Base-by-base conservation (phyloP, 768 basidiomycete species). In the Psilocybe sp. region DNA sequence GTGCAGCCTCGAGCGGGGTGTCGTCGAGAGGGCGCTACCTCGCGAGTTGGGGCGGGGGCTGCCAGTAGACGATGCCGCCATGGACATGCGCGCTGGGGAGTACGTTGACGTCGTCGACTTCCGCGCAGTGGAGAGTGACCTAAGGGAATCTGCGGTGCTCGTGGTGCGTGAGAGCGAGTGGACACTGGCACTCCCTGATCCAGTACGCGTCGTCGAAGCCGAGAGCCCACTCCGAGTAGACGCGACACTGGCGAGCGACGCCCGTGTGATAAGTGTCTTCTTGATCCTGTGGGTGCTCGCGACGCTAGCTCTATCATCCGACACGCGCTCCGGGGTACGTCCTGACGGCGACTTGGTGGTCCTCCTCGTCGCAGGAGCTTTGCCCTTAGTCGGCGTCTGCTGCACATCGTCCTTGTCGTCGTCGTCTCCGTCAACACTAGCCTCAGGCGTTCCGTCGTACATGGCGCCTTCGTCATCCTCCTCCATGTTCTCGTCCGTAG, bases 121-220 rank as follows among this genome's bases (percentile, higher is more conserved):
- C 4, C 23, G 23, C 23, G 7, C 23, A 28, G 23, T 28, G 4
- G 23, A 28, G 23, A 28, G 23, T 7, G 23, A 28, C 7, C 43
- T 38, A n/a, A 23, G 37, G n/a, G 33, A 31, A 18, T 38, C 34
- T 9, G 39, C 31, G 0, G 48, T 41, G 5, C 33, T 35, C 5
- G 48, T 39, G 6, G 48, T 49, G 18, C 48, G 48, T 32, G 40
- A 4, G 31, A 40, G 39, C 6, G 40, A 40, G 14, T 38, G 41
- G 18, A 39, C 37, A 38, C 53, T 53, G 14, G 37, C 36, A 3
- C 69, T 65, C 9, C 70, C 69, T 18, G 55, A 64, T 18, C 73
- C 73, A 50, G 72, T 74, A 5, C 61, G 65, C 12, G 60, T 67
- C 20, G 65, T 65, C 20, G 62, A 44, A 9, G 50, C 34, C 7